phyloP scores from a whole-genome alignment of 2,329 filamentous ascomycete species.

The Aureobasidium uvarum region DNA sequence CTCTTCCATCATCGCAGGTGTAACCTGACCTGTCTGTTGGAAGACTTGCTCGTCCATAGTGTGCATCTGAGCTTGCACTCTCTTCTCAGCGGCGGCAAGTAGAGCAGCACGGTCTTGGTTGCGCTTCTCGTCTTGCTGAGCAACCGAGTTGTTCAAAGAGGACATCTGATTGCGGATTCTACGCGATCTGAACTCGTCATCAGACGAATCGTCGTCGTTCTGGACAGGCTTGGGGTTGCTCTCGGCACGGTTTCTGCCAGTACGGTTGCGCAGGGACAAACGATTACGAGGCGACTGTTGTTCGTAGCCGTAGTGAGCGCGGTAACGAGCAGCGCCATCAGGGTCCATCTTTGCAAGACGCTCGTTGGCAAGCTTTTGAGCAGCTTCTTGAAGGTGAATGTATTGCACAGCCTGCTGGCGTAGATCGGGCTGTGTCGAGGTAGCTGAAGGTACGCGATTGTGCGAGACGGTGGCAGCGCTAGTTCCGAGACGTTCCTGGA shows the following conservation, averaged over 20 bases:
- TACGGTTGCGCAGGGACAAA: constrained; percentile 40
- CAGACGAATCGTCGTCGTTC: constrained; percentile 47
- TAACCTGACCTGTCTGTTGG: constrained; percentile 70
- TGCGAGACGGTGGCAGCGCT: constrained; percentile 35
- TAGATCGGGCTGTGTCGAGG: constrained; percentile 45
- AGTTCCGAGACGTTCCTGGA: constrained; percentile 31
- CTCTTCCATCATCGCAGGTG: constrained; percentile 65
- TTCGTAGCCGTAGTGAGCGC: constrained; percentile 71
- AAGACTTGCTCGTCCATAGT: constrained; percentile 80
- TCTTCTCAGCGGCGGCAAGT: constrained; percentile 75
- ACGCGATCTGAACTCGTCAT: constrained; percentile 67
- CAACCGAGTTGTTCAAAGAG: constrained; percentile 65
- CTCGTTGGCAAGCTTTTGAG: constrained; percentile 81
- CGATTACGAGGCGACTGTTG: constrained; percentile 51
- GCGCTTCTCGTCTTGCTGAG: constrained; percentile 71
- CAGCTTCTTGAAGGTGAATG: constrained; percentile 75
- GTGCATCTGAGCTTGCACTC: constrained; percentile 75
- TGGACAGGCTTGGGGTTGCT: constrained; percentile 30
- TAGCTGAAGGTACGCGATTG: constrained; percentile 36
- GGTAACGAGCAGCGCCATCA: constrained; percentile 62
- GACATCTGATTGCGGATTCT: constrained; percentile 78
- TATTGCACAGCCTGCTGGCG: constrained; percentile 53
- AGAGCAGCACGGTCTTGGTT: constrained; percentile 71
- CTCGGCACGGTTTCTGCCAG: constrained; percentile 27
- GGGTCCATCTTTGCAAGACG: constrained; percentile 76